Base-by-base conservation (phyloP, 805 yeast species). In the Cyberlindnera mrakii region DNA sequence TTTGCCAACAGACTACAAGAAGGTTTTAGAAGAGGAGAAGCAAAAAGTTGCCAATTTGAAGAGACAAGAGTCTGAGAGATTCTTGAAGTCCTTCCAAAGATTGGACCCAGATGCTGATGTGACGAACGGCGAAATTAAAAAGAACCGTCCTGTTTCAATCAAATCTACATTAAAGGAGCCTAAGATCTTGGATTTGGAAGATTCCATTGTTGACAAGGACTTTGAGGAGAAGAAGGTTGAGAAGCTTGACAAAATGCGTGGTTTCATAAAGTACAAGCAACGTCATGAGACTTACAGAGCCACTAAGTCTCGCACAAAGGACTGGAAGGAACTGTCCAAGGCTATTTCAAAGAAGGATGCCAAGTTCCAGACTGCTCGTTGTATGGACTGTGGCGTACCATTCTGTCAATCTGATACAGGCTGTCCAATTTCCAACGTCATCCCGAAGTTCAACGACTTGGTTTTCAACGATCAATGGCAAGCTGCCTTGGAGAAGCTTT, bases 331-430 rank as follows among this genome's bases (percentile, higher is more conserved):
- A 68, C 75, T 91, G 63, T 80, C 95, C 11, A 68, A 78, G 13
- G 78, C 96, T 43, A 72, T 91, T 55, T 72, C 88, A 44, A 85
- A 86, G 66, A 89, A 85, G 41, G 98, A 93, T 53, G 82, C 91
- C 59, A 78, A 81, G 63, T 78, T 75, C 63, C 97, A 91, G 71
- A 86, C 98, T 45, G 96, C 98, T 14, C 80, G 99, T 67, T 91
- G 99, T 76, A 91, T 93, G 96, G 98, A 91, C 68, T 91, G 99
- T 74, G 99, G 99, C 73, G 95, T 93, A 56, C 99, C 99, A 46
- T 91, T 91, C 79, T 91, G 99, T 74, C 95, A 91, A 60, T 84
- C 96, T 38, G 98, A 91, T 65, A 85, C 96, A 35, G 99, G 99
- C 47, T 91, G 99, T 71, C 99, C 99, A 42, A 85, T 91, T 53